Base-by-base conservation (phyloP, 148 eudicot genomes). In the Rhododendron griersonianum region DNA sequence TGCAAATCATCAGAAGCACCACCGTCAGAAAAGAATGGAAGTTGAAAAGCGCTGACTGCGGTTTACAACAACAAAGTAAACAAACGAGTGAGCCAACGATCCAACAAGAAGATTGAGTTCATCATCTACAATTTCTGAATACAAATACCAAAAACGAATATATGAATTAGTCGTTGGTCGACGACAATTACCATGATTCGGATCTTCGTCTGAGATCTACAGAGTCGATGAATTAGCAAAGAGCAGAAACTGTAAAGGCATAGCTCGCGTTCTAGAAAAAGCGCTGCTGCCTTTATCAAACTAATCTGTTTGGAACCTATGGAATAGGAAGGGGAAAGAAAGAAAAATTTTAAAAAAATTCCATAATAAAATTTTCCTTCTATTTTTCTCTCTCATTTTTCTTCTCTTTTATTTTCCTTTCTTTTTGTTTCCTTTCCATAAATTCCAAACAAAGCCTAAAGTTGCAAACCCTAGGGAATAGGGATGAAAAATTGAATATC, bases 11-110 rank as follows among this genome's bases (percentile, higher is more conserved):
- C 79, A 96, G 84, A 89, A 95, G 81, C 89, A 96, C 94, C 83
- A 96, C 96, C 47, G 95, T 95, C 88, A 96, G 88, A 87, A 96
- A 96, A 1, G 98, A 96, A 87, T 96, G 98, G 90, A 96, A 95
- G 89, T 95, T 96, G 93, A 96, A 96, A 45, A 94, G 89, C 25
- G 99, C 98, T 83, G 98, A 96, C 98, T 96, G 95, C 86, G 14
- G 51, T 80, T 80, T 30, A 48, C 73, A n/a, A n/a, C 30, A n/a
- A 33, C 4, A 1, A 30, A 33, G 6, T 2, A 14, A 53, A 80
- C 5, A 6, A 80, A 80, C 11, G 53, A 41, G 28, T 45, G 57
- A 45, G 48, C 41, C 30, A 30, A 28, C 39, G 65, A 59, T 19
- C 65, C 65, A 59, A 59, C n/a, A 1, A 5, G 25, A 19, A 59